These are phyloP conservation scores for Hypseocharis bilobata DNA, from an alignment of 441 rosid species.

Conservation along the genomic window DNA sequence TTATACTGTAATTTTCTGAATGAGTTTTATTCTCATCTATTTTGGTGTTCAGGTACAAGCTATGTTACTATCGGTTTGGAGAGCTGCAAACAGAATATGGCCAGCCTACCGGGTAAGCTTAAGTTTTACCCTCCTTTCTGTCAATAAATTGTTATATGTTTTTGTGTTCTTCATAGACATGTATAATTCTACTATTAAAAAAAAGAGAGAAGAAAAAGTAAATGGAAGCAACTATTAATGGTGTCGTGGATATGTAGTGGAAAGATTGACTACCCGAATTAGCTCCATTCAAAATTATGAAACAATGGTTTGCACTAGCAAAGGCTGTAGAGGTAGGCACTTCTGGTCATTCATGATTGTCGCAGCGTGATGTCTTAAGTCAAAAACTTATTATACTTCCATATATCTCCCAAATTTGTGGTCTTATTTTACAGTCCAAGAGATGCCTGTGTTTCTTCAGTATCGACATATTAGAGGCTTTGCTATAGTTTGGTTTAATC, in stretches of 20 bases:
- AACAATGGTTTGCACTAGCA: too few species aligned
- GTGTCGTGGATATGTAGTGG: neutral
- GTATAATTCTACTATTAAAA: too few species aligned
- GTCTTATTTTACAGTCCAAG: too few species aligned
- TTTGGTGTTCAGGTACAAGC: constrained; percentile 61
- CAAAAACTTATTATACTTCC: neutral
- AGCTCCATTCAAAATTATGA: neutral
- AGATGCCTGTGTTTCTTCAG: neutral
- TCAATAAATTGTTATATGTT: neutral
- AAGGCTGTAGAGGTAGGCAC: too few species aligned
- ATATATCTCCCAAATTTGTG: too few species aligned
- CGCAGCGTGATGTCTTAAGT: too few species aligned
- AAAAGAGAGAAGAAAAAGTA: too few species aligned
- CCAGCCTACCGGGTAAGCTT: constrained; percentile 74
- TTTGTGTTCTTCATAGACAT: neutral
- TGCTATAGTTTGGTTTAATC: constrained; percentile 12
- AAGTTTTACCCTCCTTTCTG: neutral
- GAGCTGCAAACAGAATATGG: constrained; percentile 84
- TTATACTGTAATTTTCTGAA: neutral
- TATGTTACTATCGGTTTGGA: constrained; percentile 86
- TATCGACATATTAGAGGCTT: neutral
- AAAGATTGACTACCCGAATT: too few species aligned
- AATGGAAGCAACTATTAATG: too few species aligned
- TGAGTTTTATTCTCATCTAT: constrained; percentile 7
- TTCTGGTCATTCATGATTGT: neutral